Evolutionary conservation across 352 stramenopile genomes (phyloP).

Genomic region (Globisporangium polare): DNA sequence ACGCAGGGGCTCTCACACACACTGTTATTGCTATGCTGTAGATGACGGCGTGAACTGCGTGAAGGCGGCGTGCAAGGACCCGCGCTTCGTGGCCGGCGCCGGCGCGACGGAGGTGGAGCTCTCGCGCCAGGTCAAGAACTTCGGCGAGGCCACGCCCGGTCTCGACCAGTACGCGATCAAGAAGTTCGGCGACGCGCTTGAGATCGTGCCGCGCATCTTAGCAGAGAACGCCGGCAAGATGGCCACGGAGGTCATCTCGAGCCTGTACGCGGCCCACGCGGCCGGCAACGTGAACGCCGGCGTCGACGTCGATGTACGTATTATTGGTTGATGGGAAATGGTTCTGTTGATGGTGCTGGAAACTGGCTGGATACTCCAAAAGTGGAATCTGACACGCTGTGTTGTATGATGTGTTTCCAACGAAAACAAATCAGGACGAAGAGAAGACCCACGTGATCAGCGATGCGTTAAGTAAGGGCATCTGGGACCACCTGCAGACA

Average conservation of each 20-base stretch:
- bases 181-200: constrained; percentile 98
- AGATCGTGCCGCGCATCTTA: constrained; percentile 97
- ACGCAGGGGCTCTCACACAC: not conserved
- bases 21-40: constrained; percentile 10
- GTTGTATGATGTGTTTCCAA: constrained; percentile 9
- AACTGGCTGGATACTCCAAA: not conserved
- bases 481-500: constrained; percentile 94
- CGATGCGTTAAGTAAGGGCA: constrained; percentile 67
- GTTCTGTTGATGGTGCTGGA: not conserved
- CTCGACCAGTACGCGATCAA: constrained; percentile 99
- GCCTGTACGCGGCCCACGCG: constrained; percentile 93
- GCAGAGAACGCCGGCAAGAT: constrained; percentile 98
- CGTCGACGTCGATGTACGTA: constrained; percentile 92
- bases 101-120: constrained; percentile 97
- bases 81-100: constrained; percentile 92
- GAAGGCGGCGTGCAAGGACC: constrained; percentile 94
- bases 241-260: constrained; percentile 92
- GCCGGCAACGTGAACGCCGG: constrained; percentile 89
- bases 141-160: constrained; percentile 94
- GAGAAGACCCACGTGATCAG: constrained; percentile 76
- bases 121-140: constrained; percentile 91
- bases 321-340: not conserved
- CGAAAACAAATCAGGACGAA: constrained; percentile 44
- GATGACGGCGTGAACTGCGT: constrained; percentile 98
- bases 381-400: constrained; percentile 19